Percentiles rank a stretch among this genome's conserved stretches.
Evolutionary conservation across 345 rosid genomes (phyloP).

Genomic region (Eucalyptus cladocalyx): DNA sequence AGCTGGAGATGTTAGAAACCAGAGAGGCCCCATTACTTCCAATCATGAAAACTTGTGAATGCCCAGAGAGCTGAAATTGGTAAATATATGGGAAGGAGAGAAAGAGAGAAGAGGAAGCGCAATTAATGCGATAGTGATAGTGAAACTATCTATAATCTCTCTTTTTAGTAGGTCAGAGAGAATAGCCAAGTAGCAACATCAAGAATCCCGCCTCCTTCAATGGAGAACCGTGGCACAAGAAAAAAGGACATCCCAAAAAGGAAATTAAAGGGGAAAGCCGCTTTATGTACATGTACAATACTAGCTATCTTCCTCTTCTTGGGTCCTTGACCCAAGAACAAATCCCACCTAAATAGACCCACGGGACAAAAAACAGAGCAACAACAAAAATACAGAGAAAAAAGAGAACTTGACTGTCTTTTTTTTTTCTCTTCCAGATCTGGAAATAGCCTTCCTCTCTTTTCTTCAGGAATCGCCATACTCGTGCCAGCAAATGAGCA

Average conservation of each 20-base stretch:
- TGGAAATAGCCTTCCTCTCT: neutral
- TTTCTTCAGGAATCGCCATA: constrained; percentile 48
- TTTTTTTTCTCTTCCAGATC: neutral
- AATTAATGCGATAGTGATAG: neutral
- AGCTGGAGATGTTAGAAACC: neutral
- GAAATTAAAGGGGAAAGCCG: neutral
- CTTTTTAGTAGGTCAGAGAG: neutral
- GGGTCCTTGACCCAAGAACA: constrained; percentile 3
- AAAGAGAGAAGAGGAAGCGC: neutral
- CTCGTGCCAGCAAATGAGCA: constrained; percentile 96
- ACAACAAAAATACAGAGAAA: neutral
- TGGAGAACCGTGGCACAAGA: constrained; percentile 5
- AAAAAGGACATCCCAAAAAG: neutral
- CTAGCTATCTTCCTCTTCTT: constrained; percentile 2
- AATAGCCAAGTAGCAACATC: neutral
- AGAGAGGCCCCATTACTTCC: neutral
- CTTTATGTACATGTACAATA: constrained; percentile 38
- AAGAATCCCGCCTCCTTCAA: neutral
- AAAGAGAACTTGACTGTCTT: neutral
- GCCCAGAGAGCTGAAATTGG: neutral
- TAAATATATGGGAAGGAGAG: neutral
- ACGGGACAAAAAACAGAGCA: neutral
- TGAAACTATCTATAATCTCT: neutral
- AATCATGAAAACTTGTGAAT: neutral
- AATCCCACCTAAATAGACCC: neutral